Evolutionary conservation across 257 asterid genomes (phyloP).

Genomic region (Phtheirospermum japonicum): DNA sequence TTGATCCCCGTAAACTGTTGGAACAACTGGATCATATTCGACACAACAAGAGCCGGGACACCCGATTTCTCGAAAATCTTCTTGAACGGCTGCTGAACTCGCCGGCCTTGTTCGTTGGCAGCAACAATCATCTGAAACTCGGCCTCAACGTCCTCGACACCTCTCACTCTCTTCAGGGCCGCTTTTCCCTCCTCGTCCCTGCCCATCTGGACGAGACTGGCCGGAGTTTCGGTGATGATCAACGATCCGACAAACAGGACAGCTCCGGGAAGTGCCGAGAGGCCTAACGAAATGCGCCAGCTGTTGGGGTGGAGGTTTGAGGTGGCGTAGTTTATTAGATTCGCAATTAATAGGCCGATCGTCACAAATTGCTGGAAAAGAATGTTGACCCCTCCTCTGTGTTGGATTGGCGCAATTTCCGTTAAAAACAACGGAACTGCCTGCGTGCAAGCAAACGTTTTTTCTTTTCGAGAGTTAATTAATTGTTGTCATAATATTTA

Average conservation of each 20-base stretch:
- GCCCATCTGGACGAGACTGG: constrained; percentile 59
- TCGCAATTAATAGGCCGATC: constrained; percentile 68
- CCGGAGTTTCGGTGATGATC: constrained; percentile 69
- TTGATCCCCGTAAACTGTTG: constrained; percentile 79
- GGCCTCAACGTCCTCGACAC: constrained; percentile 48
- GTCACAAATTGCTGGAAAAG: constrained; percentile 80
- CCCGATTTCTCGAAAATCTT: constrained; percentile 39
- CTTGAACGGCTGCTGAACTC: constrained; percentile 44
- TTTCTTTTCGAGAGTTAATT: too few relatives aligned
- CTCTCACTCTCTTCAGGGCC: constrained; percentile 53
- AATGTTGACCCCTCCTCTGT: constrained; percentile 77
- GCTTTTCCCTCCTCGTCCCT: constrained; percentile 34
- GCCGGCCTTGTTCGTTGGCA: constrained; percentile 46
- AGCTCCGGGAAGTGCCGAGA: constrained; percentile 50
- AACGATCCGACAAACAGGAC: constrained; percentile 49
- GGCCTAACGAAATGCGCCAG: constrained; percentile 67
- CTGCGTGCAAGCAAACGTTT: too few relatives aligned
- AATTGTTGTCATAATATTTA: too few relatives aligned
- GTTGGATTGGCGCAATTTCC: constrained; percentile 72
- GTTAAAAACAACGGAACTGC: constrained; percentile 81
- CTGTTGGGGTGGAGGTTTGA: constrained; percentile 51
- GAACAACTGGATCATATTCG: constrained; percentile 45
- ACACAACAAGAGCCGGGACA: constrained; percentile 47
- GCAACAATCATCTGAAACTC: constrained; percentile 47
- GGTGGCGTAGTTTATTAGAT: constrained; percentile 56